Base-by-base conservation (phyloP, 768 basidiomycete genomes). In the Boletus vermiculosoides region DNA sequence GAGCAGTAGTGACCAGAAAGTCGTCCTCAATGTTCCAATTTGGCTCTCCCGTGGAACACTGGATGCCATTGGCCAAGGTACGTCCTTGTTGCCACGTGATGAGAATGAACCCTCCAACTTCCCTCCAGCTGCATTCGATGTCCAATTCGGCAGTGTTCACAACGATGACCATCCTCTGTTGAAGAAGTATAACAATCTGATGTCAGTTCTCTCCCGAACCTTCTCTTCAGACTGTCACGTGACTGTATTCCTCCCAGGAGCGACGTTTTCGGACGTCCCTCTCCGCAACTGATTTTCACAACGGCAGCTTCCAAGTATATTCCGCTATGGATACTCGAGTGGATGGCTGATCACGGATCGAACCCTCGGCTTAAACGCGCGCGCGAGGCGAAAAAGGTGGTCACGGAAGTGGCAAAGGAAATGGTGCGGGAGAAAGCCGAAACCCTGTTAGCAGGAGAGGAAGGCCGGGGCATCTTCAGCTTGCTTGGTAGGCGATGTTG, bases 41-140 rank as follows among this genome's bases (percentile, higher is more conserved):
- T 73, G 72, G 74, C 49, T 74, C 7, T 77, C 80, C 28, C 77
- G 77, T 5, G 77, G 77, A 3, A 77, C 80, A 8, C 59, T 83
- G 52, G 82, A 82, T 67, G 76, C 79, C 15, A 78, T 83, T 52
- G 82, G 80, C 9, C 72, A 76, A 66, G 79, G 81, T 79, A 66
- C 9, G 52, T 36, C 30, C 28, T 1, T 16, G 3, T 18, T 30
- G 20, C 39, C 18, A 18, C 7, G 9, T 1, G 9, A 36, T 18
- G 20, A 28, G 28, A 20, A 50, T 23, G 11, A 13, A 34, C n/a
- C 4, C 4, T 30, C 40, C 15, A 54, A 16, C 22, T 31, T 20
- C 20, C 28, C 30, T 28, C 22, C 31, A 71, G 81, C 77, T 50
- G 80, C 79, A 40, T 83, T 83, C 57, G 81, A 81, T 52, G 76